phyloP scores from a whole-genome alignment of 306 rosid genomes.

The Astragalus glycyphyllos region DNA sequence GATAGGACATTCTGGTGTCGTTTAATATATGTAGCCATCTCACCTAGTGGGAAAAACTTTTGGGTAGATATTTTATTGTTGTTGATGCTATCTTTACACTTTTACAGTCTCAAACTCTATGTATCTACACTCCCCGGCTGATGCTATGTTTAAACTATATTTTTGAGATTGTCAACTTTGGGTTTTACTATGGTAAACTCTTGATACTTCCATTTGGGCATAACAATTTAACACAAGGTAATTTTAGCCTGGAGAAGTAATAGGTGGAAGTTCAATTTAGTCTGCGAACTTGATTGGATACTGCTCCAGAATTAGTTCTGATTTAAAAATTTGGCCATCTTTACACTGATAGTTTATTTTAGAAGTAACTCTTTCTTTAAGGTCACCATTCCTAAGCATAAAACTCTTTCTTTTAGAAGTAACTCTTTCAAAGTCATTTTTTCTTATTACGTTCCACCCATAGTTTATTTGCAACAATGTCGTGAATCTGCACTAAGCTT shows the following conservation, averaged over 20 bases:
- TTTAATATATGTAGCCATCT: background rate
- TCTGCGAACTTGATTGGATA: background rate
- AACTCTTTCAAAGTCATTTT: constrained; percentile 26
- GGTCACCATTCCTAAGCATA: constrained; percentile 7
- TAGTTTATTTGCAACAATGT: constrained; percentile 6
- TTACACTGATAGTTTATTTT: too few species aligned
- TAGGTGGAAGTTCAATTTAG: constrained; percentile 19
- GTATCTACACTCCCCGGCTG: background rate
- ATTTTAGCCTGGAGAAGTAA: background rate
- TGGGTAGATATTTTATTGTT: background rate
- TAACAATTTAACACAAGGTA: background rate
- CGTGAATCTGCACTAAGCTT: background rate
- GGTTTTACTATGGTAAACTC: background rate
- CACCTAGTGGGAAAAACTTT: background rate
- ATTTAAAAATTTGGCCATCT: background rate
- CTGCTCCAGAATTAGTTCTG: constrained; percentile 12
- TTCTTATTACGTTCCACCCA: constrained; percentile 11
- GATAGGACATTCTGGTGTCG: background rate
- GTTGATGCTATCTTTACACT: background rate
- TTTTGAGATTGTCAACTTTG: background rate
- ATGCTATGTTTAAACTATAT: background rate
- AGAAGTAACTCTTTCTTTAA: too few species aligned
- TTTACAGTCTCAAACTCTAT: background rate
- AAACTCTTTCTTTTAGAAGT: constrained; percentile 14
- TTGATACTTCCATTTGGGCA: constrained; percentile 1